Conservation (phyloP, 768 basidiomycete species). For the Terana coerulea region DNA sequence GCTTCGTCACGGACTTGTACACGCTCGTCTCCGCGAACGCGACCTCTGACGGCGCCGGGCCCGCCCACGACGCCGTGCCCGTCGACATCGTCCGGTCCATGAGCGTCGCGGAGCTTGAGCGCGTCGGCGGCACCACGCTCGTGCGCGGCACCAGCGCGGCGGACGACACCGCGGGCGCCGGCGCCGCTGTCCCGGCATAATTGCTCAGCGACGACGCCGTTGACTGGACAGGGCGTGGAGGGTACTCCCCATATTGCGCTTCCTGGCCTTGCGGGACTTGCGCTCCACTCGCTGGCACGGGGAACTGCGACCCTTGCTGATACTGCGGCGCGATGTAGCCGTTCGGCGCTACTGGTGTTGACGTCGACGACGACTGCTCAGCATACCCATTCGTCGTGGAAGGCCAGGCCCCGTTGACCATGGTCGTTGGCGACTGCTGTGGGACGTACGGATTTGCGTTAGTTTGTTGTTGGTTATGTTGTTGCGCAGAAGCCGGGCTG, state of each 20-base stretch:
- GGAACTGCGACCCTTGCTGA: constrained; percentile 17
- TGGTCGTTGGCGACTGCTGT: constrained; percentile 13
- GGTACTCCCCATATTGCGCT: neutral
- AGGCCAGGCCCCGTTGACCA: constrained; percentile 35
- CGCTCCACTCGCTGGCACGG: neutral
- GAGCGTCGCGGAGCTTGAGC: constrained; percentile 12
- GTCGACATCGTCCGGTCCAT: constrained; percentile 10
- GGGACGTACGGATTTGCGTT: constrained; percentile 14
- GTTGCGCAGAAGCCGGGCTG: constrained; percentile 14
- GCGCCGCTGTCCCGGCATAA: constrained; percentile 7
- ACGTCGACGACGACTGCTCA: constrained; percentile 25
- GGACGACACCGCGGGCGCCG: neutral
- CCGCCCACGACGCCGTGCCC: constrained; percentile 16
- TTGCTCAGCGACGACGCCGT: constrained; percentile 5
- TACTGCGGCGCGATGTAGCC: constrained; percentile 23
- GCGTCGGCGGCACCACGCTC: constrained; percentile 3
- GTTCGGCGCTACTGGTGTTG: constrained; percentile 5
- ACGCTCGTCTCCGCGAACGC: constrained; percentile 37
- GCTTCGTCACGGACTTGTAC: constrained; percentile 62
- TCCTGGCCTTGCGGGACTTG: constrained; percentile 1
- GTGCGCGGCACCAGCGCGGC: constrained; percentile 2
- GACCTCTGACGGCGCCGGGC: constrained; percentile 9
- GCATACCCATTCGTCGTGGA: constrained; percentile 18
- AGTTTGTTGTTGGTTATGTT: constrained; percentile 2
- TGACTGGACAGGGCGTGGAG: neutral